Evolutionary conservation across 257 asterid genomes (phyloP).

Genomic region (Lycium barbarum): DNA sequence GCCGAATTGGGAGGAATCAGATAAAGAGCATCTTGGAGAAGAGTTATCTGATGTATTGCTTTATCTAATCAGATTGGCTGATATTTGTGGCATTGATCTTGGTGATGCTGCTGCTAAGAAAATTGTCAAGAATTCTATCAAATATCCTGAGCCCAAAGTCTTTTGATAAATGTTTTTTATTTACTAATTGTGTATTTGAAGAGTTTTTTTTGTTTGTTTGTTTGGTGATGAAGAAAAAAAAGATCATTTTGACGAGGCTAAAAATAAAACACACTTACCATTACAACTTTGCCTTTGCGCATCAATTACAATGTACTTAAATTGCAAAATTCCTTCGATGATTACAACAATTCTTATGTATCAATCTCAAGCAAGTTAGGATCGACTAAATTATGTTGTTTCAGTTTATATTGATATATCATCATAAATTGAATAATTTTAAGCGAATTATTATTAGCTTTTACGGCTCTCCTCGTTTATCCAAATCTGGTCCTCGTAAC

Average conservation of each 20-base stretch:
- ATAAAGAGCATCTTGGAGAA: slow-evolving; percentile 68
- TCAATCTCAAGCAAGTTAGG: background rate
- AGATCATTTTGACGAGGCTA: background rate
- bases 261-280: background rate
- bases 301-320: background rate
- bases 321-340: background rate
- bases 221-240: background rate
- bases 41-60: slow-evolving; percentile 67
- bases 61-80: slow-evolving; percentile 62
- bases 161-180: background rate
- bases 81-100: slow-evolving; percentile 68
- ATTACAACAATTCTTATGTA: too few species aligned
- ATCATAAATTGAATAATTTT: background rate
- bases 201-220: background rate
- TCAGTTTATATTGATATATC: background rate
- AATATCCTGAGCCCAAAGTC: slow-evolving; percentile 46
- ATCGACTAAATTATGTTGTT: background rate
- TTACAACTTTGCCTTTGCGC: background rate
- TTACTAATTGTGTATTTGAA: background rate
- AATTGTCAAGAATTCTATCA: slow-evolving; percentile 54
- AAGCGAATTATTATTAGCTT: too few species aligned
- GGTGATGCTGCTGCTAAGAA: slow-evolving; percentile 55
- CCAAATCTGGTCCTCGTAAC: background rate
- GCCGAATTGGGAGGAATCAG: slow-evolving; percentile 65
- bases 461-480: background rate